Percentiles rank a stretch among this genome's conserved stretches.
phyloP scores from a whole-genome alignment of 768 basidiomycete genomes.

The Kwoniella sp. region DNA sequence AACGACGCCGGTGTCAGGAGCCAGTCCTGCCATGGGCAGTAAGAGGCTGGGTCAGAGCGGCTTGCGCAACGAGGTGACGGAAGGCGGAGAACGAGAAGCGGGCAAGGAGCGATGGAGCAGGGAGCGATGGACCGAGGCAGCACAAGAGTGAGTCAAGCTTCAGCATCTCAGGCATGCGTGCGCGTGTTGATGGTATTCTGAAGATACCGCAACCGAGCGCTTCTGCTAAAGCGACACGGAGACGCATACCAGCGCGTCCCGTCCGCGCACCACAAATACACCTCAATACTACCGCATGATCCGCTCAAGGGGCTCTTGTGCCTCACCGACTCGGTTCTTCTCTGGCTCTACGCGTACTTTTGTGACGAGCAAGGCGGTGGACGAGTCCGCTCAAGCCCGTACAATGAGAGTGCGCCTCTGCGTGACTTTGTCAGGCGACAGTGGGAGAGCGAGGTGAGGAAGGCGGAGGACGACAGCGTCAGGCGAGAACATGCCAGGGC shows the following conservation, averaged over 20 bases:
- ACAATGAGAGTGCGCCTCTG: constrained; percentile 20
- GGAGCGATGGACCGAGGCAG: constrained; percentile 26
- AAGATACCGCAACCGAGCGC: constrained; percentile 30
- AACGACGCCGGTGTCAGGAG: neutral
- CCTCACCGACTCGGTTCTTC: constrained; percentile 35
- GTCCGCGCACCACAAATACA: constrained; percentile 19
- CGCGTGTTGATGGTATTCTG: neutral
- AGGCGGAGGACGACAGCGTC: constrained; percentile 14
- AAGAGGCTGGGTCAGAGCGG: constrained; percentile 12
- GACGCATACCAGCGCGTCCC: constrained; percentile 29
- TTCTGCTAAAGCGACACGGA: constrained; percentile 35
- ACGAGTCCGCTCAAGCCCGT: constrained; percentile 18
- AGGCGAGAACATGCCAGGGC: constrained; percentile 27
- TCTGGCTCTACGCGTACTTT: constrained; percentile 38
- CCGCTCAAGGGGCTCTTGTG: constrained; percentile 32
- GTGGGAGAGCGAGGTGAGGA: constrained; percentile 33
- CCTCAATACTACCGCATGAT: constrained; percentile 20
- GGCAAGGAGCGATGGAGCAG: constrained; percentile 22
- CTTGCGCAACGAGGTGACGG: constrained; percentile 14
- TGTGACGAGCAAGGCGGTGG: constrained; percentile 35
- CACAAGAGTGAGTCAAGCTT: constrained; percentile 11
- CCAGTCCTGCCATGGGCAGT: neutral
- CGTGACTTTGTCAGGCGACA: constrained; percentile 22
- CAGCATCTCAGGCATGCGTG: neutral
- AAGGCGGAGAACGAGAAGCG: constrained; percentile 4